Evolutionary conservation across 75 land plant species (phyloP), one percentile per base, ranked within the genome.

Genomic region (Cryptomeria japonica): DNA sequence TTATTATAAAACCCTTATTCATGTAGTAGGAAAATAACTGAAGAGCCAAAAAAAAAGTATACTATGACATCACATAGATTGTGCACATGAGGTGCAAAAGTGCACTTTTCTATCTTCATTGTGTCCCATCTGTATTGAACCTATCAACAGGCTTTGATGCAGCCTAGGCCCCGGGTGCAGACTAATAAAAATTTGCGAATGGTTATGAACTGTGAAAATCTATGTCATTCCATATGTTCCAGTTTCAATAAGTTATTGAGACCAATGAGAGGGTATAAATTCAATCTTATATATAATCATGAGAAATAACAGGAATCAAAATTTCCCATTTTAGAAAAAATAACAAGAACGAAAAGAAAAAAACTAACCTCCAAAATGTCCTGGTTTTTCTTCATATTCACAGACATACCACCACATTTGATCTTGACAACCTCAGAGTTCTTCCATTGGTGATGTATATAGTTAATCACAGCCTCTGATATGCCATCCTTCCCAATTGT

Each of bases 301-400:
- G 68, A 61, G 14, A 73, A 73, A 73, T 36, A 73, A 31, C 5
- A 73, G 1, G 36, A 73, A n/a, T 31, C 14, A 44, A 70, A 28
- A 73, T 73, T 32, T 73, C 8, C 76, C 32, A 32, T 12, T 73
- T n/a, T 49, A 0, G 46, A 44, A 44, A 44, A 44, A 44, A 44
- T 4, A 5, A 44, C 3, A 49, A 49, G 0, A 0, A 0, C 8
- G 32, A 32, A 9, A 73, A 10, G 8, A 83, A 42, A 89, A 18
- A 9, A 37, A 44, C 85, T 80, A 36, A 94, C 97, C 95, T 96
- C 97, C 89, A 96, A 78, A 7, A 88, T 68, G 38, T 96, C 95
- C 86, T 95, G 94, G 31, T 94, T 93, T 87, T 93, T 90, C 91
- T 93, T 95, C 96, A 96, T 96, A 82, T 96, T 95, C 70, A 90